phyloP scores from a whole-genome alignment of 805 yeast species.

The Metschnikowia rubicola region DNA sequence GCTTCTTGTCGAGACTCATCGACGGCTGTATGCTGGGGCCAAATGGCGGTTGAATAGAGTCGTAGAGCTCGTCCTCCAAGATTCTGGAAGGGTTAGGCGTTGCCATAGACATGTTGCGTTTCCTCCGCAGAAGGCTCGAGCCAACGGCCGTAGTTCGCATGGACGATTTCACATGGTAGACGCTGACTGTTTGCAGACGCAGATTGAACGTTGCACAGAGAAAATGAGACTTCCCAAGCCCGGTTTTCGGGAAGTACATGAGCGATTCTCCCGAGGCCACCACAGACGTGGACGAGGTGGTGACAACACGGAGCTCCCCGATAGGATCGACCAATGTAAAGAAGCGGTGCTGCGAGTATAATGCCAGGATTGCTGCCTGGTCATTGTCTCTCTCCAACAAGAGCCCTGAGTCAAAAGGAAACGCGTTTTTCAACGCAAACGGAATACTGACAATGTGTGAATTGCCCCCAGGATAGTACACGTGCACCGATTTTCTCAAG shows the following conservation, averaged over 20 bases:
- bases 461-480: constrained; percentile 60
- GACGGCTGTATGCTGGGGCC: constrained; percentile 8
- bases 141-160: constrained; percentile 14
- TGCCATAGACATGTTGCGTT: constrained; percentile 28
- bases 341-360: constrained; percentile 36
- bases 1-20: constrained; percentile 39
- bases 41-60: constrained; percentile 5
- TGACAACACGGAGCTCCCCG: constrained; percentile 67
- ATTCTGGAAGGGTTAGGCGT: constrained; percentile 44
- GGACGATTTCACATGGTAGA: constrained; percentile 54
- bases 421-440: constrained; percentile 56
- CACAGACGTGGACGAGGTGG: constrained; percentile 66
- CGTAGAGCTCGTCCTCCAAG: constrained; percentile 37
- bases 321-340: constrained; percentile 73
- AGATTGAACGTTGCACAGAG: constrained; percentile 57
- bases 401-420: constrained; percentile 66
- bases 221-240: constrained; percentile 32
- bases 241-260: constrained; percentile 48
- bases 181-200: constrained; percentile 39
- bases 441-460: constrained; percentile 65
- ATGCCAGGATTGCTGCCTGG: background rate
- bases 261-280: constrained; percentile 57
- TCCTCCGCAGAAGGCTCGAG: constrained; percentile 12
- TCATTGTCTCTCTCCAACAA: constrained; percentile 50
- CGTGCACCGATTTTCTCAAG: constrained; percentile 54